Base-by-base conservation (phyloP, 1,139 yeast genomes). In the Protomyces arabidopsidicola region DNA sequence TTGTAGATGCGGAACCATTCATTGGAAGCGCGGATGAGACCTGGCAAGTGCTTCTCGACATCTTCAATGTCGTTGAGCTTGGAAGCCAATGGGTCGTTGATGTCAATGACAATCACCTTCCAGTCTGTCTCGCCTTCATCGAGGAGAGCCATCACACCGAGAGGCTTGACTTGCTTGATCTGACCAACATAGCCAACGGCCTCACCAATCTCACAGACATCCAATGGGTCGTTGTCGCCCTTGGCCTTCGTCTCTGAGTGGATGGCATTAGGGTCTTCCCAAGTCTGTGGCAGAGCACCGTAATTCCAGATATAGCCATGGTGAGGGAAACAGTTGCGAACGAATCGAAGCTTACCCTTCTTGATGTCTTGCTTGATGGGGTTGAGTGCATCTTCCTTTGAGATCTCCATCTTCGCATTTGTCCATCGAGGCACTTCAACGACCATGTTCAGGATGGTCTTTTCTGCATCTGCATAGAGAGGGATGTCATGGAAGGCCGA, bases 61-160 rank as follows among this genome's bases (percentile, higher is more conserved):
- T 93, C 98, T 71, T 82, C 83, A 67, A 93, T 82, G 75, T 86
- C 90, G 74, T 88, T 82, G 72, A 93, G 78, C 75, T 86, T 81
- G 52, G 83, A 70, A 53, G 96, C 91, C 73, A 88, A 78, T 65
- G 95, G 91, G 75, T 93, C 98, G 68, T 83, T 81, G 67, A 83
- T 81, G 72, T 90, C 91, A 70, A 93, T 89, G 57, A 84, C 96
- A 71, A 93, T 85, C 67, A 93, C 81, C 79, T 93, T 93, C 98
- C 98, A 93, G 78, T 93, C 98, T 66, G 97, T 82, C 78, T 93
- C 98, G 69, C 97, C 98, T 76, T 91, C 98, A 73, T 93, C 98
- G 68, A 93, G 86, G 72, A 93, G 81, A 5, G 97, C 98, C 82
- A 93, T 81, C 67, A 91, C 89, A 63, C 98, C 98, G 67, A 93